Conservation (phyloP, 495 filamentous ascomycete genomes). For the Penicillium egyptiacum region DNA sequence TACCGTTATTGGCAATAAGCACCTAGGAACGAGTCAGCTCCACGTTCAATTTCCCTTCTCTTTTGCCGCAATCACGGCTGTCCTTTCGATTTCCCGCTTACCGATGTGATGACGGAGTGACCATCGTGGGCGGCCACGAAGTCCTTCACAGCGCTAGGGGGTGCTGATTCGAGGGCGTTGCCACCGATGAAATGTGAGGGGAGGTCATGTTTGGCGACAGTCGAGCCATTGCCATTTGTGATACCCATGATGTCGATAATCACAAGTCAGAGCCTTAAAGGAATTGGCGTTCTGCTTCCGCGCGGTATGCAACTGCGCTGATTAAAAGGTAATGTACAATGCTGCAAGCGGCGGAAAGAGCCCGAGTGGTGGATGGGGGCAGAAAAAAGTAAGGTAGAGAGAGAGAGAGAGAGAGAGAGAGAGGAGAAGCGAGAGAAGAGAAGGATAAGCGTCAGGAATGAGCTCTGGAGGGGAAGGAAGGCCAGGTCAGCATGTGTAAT, state of each 20-base stretch:
- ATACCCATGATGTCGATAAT: constrained; percentile 41
- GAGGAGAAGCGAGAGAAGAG: background rate
- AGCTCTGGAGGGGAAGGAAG: constrained; percentile 18
- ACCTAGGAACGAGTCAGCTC: constrained; percentile 57
- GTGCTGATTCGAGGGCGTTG: constrained; percentile 76
- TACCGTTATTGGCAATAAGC: constrained; percentile 99
- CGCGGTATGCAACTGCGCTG: constrained; percentile 23
- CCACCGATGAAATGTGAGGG: constrained; percentile 94
- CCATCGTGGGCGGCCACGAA: constrained; percentile 88
- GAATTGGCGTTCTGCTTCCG: background rate
- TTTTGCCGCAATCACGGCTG: background rate
- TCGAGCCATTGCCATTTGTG: constrained; percentile 56
- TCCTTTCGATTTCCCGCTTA: constrained; percentile 45
- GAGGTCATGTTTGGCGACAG: constrained; percentile 75
- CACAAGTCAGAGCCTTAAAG: constrained; percentile 23
- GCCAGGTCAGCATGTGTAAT: constrained; percentile 10
- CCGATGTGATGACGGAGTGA: constrained; percentile 96
- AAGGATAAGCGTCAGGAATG: constrained; percentile 2
- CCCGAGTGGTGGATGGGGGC: constrained; percentile 13
- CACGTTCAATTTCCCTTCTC: background rate
- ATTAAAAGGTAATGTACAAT: constrained; percentile 26
- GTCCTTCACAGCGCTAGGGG: constrained; percentile 83
- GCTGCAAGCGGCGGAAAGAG: constrained; percentile 16
- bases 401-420: constrained; percentile 1
- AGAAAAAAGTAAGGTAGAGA: constrained; percentile 9